These are phyloP conservation scores for Diaporthe eres DNA, from an alignment of 2,329 filamentous ascomycete genomes.

Conservation along the genomic window DNA sequence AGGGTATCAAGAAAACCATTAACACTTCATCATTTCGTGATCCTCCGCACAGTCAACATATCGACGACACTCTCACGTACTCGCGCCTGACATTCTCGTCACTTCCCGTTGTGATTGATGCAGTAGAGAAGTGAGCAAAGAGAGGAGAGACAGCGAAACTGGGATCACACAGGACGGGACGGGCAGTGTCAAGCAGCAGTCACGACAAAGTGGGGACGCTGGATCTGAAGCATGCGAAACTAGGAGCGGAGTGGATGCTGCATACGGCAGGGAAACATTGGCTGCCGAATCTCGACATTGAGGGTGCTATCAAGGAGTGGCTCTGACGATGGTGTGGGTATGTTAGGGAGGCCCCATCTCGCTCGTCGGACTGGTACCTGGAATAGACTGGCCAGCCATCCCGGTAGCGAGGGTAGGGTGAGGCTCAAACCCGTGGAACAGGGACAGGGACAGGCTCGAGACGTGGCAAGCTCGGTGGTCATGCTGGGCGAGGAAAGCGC, in stretches of 20 bases:
- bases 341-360: conserved; percentile 24
- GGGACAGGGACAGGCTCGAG: conserved; percentile 27
- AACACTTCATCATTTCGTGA: conserved; percentile 46
- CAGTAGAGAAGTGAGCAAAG: conserved; percentile 17
- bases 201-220: conserved; percentile 30
- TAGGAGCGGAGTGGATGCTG: conserved; percentile 25
- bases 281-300: conserved; percentile 1
- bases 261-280: conserved; percentile 30
- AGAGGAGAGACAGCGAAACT: conserved; percentile 16
- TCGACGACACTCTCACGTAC: conserved; percentile 44
- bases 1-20: conserved; percentile 49
- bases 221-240: conserved; percentile 36
- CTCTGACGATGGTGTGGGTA: conserved; percentile 16
- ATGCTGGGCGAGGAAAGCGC: conserved; percentile 26
- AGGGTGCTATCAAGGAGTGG: conserved; percentile 17
- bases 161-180: conserved; percentile 21
- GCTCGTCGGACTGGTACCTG: conserved; percentile 6
- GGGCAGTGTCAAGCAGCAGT: conserved; percentile 21
- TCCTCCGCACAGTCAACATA: conserved; percentile 42
- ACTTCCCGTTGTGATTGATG: conserved; percentile 16
- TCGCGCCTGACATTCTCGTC: conserved; percentile 23
- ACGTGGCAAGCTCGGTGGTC: not conserved
- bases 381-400: conserved; percentile 18
- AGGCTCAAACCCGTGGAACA: conserved; percentile 32
- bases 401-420: conserved; percentile 27